Evolutionary conservation across 805 yeast genomes (phyloP).

Genomic region (Candida dajiaensis): DNA sequence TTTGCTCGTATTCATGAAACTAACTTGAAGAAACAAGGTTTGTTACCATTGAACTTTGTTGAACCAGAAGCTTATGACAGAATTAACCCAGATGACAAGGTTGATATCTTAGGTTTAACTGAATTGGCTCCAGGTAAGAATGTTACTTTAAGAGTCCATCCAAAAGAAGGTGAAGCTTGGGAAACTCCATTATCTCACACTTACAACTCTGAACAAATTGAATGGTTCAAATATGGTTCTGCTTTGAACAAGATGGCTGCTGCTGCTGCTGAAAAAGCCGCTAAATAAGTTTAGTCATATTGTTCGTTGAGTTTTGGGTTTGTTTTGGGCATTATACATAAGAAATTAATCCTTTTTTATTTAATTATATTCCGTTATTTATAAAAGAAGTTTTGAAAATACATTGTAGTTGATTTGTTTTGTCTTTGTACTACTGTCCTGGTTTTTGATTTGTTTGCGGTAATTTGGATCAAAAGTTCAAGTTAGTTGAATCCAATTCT

Average conservation of each 20-base stretch:
- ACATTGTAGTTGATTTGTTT: background rate
- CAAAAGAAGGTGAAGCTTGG: slow-evolving; percentile 77
- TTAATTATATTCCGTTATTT: background rate
- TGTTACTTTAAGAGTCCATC: slow-evolving; percentile 69
- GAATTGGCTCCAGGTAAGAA: slow-evolving; percentile 91
- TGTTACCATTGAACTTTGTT: slow-evolving; percentile 92
- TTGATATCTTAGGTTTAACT: slow-evolving; percentile 80
- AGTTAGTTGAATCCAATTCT: too few species aligned
- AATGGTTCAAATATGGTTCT: slow-evolving; percentile 98
- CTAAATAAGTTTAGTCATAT: background rate
- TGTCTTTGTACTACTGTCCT: too few species aligned
- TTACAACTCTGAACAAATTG: slow-evolving; percentile 93
- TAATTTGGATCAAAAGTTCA: too few species aligned
- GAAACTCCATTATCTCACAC: slow-evolving; percentile 91
- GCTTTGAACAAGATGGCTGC: slow-evolving; percentile 95
- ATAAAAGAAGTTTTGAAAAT: background rate
- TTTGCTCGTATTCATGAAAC: slow-evolving; percentile 99
- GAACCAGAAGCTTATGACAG: slow-evolving; percentile 88
- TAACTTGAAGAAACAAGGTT: slow-evolving; percentile 98
- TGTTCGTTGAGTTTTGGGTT: background rate
- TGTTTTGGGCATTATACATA: background rate
- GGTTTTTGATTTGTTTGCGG: too few species aligned
- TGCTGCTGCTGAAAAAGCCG: slow-evolving; percentile 15
- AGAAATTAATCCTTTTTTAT: background rate
- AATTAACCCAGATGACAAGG: slow-evolving; percentile 85